Percentiles rank a stretch among this genome's conserved stretches.
These are phyloP conservation scores for Hippophae gyantsensis DNA, from an alignment of 306 rosid species.

Conservation along the genomic window DNA sequence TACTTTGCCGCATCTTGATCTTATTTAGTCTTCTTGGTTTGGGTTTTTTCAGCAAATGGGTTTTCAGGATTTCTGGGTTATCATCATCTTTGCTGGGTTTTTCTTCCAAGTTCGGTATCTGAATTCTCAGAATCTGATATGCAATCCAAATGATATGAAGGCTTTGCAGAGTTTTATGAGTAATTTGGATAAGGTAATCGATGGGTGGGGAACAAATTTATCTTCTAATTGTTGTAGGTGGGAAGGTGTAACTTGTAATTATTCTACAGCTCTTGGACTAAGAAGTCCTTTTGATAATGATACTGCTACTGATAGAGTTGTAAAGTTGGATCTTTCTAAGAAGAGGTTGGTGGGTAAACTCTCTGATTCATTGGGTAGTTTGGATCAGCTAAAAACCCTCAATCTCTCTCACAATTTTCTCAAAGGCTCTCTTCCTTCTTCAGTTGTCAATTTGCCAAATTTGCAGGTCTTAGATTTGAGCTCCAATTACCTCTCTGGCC, in stretches of 20 bases:
- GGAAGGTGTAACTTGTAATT: slow-evolving; percentile 30
- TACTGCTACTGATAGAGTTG: slow-evolving; percentile 16
- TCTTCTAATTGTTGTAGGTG: slow-evolving; percentile 33
- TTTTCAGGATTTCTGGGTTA: slow-evolving; percentile 17
- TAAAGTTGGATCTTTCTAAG: slow-evolving; percentile 23
- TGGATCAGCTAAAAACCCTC: slow-evolving; percentile 31
- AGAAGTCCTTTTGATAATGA: background rate
- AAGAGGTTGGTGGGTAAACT: slow-evolving; percentile 23
- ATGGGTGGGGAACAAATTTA: slow-evolving; percentile 13
- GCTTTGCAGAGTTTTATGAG: slow-evolving; percentile 20
- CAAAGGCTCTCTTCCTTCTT: slow-evolving; percentile 19
- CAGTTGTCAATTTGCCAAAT: slow-evolving; percentile 23
- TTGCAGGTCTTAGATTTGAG: slow-evolving; percentile 31
- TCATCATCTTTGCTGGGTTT: slow-evolving; percentile 17
- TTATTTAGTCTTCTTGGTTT: background rate
- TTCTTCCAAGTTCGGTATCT: slow-evolving; percentile 10
- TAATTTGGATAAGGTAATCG: slow-evolving; percentile 3
- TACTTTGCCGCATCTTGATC: slow-evolving; percentile 4
- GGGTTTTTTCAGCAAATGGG: slow-evolving; percentile 14
- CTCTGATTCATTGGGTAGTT: slow-evolving; percentile 24
- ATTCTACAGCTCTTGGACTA: slow-evolving; percentile 19
- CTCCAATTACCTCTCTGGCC: slow-evolving; percentile 25
- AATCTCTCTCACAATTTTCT: slow-evolving; percentile 37
- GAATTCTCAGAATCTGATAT: slow-evolving; percentile 21
- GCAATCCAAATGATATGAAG: slow-evolving; percentile 18